Base-by-base conservation (phyloP, 176 grass and related monocot genomes). In the Oryza meridionalis region DNA sequence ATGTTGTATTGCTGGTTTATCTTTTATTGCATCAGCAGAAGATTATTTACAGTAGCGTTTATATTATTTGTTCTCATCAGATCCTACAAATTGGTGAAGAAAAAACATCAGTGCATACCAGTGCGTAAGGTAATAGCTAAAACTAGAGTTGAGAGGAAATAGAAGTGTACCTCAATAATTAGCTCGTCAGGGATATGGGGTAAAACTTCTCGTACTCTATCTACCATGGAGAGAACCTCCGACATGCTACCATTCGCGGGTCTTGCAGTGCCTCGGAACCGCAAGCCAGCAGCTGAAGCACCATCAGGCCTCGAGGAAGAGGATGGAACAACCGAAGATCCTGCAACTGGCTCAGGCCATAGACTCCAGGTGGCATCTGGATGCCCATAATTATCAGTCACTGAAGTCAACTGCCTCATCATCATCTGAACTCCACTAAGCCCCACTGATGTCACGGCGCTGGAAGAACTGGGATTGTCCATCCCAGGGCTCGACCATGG, bases 11-110 rank as follows among this genome's bases (percentile, higher is more conserved):
- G 55, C 40, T 64, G 37, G 61, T 73, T 69, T 31, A 45, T 73
- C 53, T 88, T 88, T 70, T 86, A 96, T 84, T 96, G 94, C 78
- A 91, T 86, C 84, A 94, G 63, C 86, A 99, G 85, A 89, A 99
- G 97, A 99, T 99, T 99, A 99, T 99, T 99, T 91, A 99, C 93
- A 87, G 97, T 99, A 44, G 92, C 83, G 78, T 96, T 96, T 82
- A 96, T 86, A 80, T 99, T 99, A 90, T 94, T 96, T 67, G 93
- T 99, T 87, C 97, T 92, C 77, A 74, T 87, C 86, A 99, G 92
- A 92, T 99, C 97, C 97, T 99, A 85, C 62, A 88, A 50, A 44
- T 53, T 78, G 14, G 75, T 40, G 13, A 72, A 49, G 33, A 11
- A 78, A 65, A 83, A 13, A 5, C 10, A 61, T 78, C 47, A 72